Base-by-base conservation (phyloP, 176 grass and related monocot genomes). In the Cenchrus purpureus region DNA sequence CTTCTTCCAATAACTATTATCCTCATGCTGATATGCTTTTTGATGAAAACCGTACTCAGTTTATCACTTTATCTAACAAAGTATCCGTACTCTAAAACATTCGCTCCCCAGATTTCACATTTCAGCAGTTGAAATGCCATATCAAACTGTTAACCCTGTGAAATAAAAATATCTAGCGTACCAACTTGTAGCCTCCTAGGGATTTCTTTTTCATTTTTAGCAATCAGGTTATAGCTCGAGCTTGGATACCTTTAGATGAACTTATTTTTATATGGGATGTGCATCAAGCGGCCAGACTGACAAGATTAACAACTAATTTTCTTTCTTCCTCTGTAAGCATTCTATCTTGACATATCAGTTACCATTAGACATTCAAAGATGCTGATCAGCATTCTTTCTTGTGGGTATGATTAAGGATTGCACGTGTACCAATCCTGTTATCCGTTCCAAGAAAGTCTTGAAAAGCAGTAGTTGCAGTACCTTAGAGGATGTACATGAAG, bases 311-410 rank as follows among this genome's bases (percentile, higher is more conserved):
- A 84, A 70, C 63, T 32, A 59, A 53, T 74, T 53, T 7, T 67
- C 48, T 79, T 90, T 82, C 50, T 86, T 57, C 40, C 6, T 10
- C 7, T 17, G 29, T 79, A 90, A 56, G 79, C 56, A 77, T 71
- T 70, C n/a, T 37, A 65, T 72, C 45, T 65, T 68, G 51, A 19
- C 44, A 15, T 50, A 84, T 74, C 64, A 20, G 51, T 58, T 55
- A 46, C 52, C 32, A 32, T 17, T 25, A 1, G 52, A 49, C 8
- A 56, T 42, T 76, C 43, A 67, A 69, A 32, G 54, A 73, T 64
- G 61, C 78, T 43, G 12, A 50, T 57, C 12, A 62, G 12, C 64
- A 58, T 48, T 79, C 4, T 61, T 69, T 81, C 8, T 68, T 81
- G 17, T 43, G 50, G 71, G 29, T 22, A 5, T 71, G 15, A 16